Evolutionary conservation across 768 basidiomycete genomes (phyloP), one percentile per base, ranked within the genome.

Genomic region (Dioszegia aurantiaca): DNA sequence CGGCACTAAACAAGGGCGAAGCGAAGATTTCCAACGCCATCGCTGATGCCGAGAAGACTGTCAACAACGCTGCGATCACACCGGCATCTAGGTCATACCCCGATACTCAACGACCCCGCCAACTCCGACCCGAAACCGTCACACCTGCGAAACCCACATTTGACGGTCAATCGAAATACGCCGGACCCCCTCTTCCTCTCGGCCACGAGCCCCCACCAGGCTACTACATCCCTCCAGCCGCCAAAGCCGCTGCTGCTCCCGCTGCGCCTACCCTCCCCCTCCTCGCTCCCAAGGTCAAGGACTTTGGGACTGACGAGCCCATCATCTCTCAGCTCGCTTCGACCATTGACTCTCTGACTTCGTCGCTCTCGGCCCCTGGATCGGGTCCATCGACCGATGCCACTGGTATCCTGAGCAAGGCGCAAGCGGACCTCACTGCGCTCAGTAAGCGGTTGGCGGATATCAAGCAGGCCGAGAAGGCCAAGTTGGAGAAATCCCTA

Each of bases 171-270:
- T 62, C 75, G 55, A 47, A 87, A 19, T 94, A 94, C 71, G 77
- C 79, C 43, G 82, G 78, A 17, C 86, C 87, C 5, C 68, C 77
- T 16, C 80, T 98, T 23, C 95, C 94, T n/a, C 78, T 99, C 49
- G 94, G 92, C 12, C 90, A 89, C 74, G 92, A 97, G 76, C 90
- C 87, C 10, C 93, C 94, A 31, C 90, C 90, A 23, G 94, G 94
- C 19, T 97, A 85, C 75, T 80, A 82, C 56, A 82, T 85, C 37
- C 52, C 67, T 47, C 55, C 61, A n/a, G 63, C 70, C 5, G 39
- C 61, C 19, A 63, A 46, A 19, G 33, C 66, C n/a, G 55, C 56
- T n/a, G 46, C 44, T 10, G 60, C 55, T 2, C 27, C 54, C 12
- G 41, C 54, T 21, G 42, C 28, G 21, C 42, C 71, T 3, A 80